phyloP scores from a whole-genome alignment of 2,329 filamentous ascomycete species.

The Periconia macrospinosa region DNA sequence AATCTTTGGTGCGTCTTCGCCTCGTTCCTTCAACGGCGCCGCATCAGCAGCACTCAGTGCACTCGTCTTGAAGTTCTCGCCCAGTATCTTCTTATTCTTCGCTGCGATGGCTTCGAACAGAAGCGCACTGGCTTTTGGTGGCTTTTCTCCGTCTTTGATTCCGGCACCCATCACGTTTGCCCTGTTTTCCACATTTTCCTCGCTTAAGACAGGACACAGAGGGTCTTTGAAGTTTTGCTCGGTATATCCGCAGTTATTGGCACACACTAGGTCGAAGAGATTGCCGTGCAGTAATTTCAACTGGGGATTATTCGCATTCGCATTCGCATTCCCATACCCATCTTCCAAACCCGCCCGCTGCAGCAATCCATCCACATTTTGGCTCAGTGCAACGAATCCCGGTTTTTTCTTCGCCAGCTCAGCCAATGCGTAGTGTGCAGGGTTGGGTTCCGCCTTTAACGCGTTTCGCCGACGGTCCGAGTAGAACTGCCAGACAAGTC shows the following conservation, averaged over 20 bases:
- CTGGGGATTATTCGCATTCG: not conserved
- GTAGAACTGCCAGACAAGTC: constrained; percentile 8
- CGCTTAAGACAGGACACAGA: not conserved
- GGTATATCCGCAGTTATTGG: not conserved
- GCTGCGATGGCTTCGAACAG: not conserved
- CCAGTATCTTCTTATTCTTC: not conserved
- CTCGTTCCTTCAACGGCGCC: not conserved
- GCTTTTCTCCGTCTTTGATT: not conserved
- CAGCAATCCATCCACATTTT: constrained; percentile 4
- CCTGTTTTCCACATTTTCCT: not conserved
- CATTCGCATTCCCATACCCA: not conserved
- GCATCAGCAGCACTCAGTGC: not conserved
- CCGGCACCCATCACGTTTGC: not conserved
- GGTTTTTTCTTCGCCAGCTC: constrained; percentile 1
- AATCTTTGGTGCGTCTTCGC: not conserved
- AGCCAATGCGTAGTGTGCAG: constrained; percentile 3
- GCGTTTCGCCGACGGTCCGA: not conserved
- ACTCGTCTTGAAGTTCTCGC: not conserved
- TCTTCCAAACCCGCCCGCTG: not conserved
- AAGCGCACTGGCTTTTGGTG: not conserved
- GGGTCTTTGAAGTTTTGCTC: not conserved
- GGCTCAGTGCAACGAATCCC: constrained; percentile 1
- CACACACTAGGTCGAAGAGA: not conserved
- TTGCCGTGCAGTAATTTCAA: constrained; percentile 1
- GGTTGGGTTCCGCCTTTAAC: constrained; percentile 1